phyloP scores from a whole-genome alignment of 2,329 filamentous ascomycete species.

The Graphilbum fragrans region DNA sequence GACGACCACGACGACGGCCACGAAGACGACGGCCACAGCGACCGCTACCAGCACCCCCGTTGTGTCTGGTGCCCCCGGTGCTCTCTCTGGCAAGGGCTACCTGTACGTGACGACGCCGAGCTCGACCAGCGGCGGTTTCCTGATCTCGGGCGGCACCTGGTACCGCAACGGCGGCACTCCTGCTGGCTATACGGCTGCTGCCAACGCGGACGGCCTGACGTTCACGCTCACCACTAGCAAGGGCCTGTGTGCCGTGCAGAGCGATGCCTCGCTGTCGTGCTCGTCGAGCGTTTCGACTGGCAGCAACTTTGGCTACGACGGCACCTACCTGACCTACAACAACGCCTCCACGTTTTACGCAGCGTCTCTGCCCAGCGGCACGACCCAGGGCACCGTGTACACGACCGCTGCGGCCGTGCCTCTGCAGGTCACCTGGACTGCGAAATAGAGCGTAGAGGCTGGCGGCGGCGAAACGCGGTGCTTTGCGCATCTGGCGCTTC shows the following conservation, averaged over 20 bases:
- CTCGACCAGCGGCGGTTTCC: slow-evolving; percentile 10
- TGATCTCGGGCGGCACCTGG: slow-evolving; percentile 15
- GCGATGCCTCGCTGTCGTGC: slow-evolving; percentile 9
- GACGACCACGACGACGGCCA: background rate
- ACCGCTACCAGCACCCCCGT: background rate
- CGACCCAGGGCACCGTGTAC: slow-evolving; percentile 12
- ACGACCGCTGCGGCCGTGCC: slow-evolving; percentile 10
- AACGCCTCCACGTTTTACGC: slow-evolving; percentile 12
- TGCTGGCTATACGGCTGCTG: slow-evolving; percentile 15
- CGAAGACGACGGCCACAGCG: slow-evolving; percentile 2
- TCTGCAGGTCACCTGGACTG: slow-evolving; percentile 13
- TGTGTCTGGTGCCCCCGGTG: background rate
- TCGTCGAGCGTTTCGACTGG: slow-evolving; percentile 7
- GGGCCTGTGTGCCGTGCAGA: slow-evolving; percentile 12
- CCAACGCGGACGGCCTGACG: slow-evolving; percentile 9
- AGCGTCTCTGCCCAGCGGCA: slow-evolving; percentile 11
- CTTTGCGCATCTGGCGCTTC: no score
- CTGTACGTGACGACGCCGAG: slow-evolving; percentile 4
- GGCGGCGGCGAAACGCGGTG: no score
- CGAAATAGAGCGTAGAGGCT: background rate
- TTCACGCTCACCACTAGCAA: slow-evolving; percentile 15
- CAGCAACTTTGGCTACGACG: slow-evolving; percentile 15
- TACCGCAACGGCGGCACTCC: slow-evolving; percentile 15
- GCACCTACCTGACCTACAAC: slow-evolving; percentile 13
- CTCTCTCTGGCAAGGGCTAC: slow-evolving; percentile 7